These are phyloP conservation scores for Scenedesmus sp. DNA, from an alignment of 163 green algal genomes.

Conservation along the genomic window DNA sequence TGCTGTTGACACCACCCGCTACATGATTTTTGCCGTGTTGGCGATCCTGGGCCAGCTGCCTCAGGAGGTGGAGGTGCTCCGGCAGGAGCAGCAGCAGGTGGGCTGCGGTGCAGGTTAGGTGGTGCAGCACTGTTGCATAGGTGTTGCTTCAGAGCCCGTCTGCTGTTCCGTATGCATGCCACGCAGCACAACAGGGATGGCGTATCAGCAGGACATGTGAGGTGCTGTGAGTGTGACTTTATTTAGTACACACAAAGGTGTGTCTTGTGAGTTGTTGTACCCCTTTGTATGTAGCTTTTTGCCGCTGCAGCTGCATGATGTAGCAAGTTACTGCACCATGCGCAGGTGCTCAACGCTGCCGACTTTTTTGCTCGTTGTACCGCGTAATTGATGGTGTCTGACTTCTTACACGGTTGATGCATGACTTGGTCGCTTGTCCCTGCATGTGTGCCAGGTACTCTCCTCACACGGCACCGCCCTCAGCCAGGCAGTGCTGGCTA, in stretches of 20 bases:
- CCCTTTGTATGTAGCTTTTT: too few species aligned
- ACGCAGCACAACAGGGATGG: too few species aligned
- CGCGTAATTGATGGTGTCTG: background rate
- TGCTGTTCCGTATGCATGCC: too few species aligned
- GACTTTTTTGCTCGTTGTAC: background rate
- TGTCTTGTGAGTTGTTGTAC: background rate
- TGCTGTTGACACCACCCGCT: conserved; percentile 57
- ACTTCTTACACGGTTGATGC: background rate
- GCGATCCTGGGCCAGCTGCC: conserved; percentile 39
- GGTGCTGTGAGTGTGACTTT: too few species aligned
- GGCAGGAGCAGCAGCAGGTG: conserved; percentile 63
- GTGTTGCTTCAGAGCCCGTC: background rate
- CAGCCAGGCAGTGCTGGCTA: conserved; percentile 37
- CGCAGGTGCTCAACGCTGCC: background rate
- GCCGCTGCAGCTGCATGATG: too few species aligned
- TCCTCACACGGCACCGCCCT: conserved; percentile 56
- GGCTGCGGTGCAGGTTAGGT: background rate
- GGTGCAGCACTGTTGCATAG: background rate
- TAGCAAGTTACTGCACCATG: too few species aligned
- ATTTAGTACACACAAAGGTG: too few species aligned
- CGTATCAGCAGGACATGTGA: too few species aligned
- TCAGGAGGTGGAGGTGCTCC: conserved; percentile 25
- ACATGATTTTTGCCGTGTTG: conserved; percentile 48
- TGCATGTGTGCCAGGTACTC: conserved; percentile 33
- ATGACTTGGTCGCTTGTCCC: background rate